Evolutionary conservation across 495 filamentous ascomycete genomes (phyloP).

Genomic region (Stereocaulon alpinum): DNA sequence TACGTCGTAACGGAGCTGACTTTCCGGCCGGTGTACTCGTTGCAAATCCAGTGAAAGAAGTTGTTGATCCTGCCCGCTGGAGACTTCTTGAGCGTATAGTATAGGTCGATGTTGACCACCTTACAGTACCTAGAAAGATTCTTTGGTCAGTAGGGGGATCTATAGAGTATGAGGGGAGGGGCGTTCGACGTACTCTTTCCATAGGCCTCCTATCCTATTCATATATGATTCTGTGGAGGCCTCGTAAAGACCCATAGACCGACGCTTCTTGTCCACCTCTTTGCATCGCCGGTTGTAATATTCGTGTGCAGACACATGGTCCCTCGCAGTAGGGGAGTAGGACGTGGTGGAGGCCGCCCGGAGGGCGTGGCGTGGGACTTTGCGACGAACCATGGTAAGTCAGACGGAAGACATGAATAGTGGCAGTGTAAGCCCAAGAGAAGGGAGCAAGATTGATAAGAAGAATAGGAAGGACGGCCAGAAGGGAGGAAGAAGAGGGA

Average conservation of each 20-base stretch:
- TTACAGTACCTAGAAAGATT: constrained; percentile 4
- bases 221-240: constrained; percentile 4
- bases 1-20: constrained; percentile 8
- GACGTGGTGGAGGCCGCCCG: background rate
- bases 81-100: background rate
- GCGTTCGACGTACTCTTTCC: constrained; percentile 12
- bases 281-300: constrained; percentile 8
- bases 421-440: constrained; percentile 2
- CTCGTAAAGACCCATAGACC: constrained; percentile 10
- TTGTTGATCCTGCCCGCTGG: constrained; percentile 6
- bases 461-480: background rate
- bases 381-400: constrained; percentile 8
- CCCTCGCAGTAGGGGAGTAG: constrained; percentile 1
- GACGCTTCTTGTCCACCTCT: constrained; percentile 6
- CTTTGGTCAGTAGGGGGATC: too few relatives aligned
- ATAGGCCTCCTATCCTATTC: constrained; percentile 8
- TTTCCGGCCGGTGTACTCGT: constrained; percentile 12
- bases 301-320: too few relatives aligned
- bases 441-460: background rate
- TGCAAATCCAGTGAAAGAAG: constrained; percentile 6
- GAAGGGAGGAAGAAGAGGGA: too few relatives aligned
- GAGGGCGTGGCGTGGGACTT: constrained; percentile 3
- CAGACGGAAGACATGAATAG: background rate
- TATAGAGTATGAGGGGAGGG: too few relatives aligned
- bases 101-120: too few relatives aligned